Evolutionary conservation across 2,329 filamentous ascomycete genomes (phyloP), one percentile per base, ranked within the genome.

Genomic region (Colletotrichum plurivorum): DNA sequence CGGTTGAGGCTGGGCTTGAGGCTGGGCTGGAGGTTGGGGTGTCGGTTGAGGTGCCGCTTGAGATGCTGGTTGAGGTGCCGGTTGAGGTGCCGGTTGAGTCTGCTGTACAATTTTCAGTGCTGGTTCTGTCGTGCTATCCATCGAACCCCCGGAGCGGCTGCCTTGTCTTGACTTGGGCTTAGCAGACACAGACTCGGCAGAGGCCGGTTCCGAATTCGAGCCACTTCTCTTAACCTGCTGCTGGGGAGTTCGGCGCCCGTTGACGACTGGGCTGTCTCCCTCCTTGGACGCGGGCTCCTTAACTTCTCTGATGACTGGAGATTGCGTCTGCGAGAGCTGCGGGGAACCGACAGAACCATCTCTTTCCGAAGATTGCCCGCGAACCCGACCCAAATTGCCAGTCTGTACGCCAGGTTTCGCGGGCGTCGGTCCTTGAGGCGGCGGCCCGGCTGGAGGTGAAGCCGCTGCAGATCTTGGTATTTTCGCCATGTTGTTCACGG

Each of bases 101-200:
- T 53, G 27, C 15, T 51, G 45, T 15, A 74, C 77, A 67, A 77
- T 82, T 74, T 83, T 83, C 41, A 88, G 77, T 1, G 81, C 78
- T 4, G 86, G 84, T 71, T 94, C 92, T 27, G 87, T 87, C 2
- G 86, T 87, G 74, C 88, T 93, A 72, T 96, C 93, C 13, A 93
- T 83, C 0, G 92, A 92, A 31, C 87, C 86, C 75, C 92, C 90
- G 43, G 87, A 84, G 18, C 89, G 86, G 27, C 89, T 86, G n/a
- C 58, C 72, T 62, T 78, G 77, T n/a, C 73, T 76, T 36, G 78
- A 46, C 57, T 80, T 80, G 25, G 73, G 73, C 67, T 80, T 87
- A n/a, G 73, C 57, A 2, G 73, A 22, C 15, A 73, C 57, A 2
- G 73, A 25, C 15, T 78, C 76, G 12, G 71, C 70, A 43, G 75